These are phyloP conservation scores for Boletus vermiculosoides DNA, from an alignment of 768 basidiomycete species.

Conservation along the genomic window DNA sequence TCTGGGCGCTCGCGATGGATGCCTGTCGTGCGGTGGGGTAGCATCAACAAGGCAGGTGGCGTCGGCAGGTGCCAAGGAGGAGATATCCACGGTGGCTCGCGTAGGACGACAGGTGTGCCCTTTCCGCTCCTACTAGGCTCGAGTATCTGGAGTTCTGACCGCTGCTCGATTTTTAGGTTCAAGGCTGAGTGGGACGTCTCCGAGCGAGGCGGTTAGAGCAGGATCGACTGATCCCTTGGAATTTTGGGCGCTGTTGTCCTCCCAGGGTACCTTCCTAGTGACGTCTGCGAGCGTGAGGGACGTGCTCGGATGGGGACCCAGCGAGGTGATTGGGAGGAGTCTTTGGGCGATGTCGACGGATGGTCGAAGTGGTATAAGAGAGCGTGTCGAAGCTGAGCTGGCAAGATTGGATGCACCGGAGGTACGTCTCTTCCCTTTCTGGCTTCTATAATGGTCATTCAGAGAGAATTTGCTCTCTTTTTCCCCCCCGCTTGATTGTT, in stretches of 20 bases:
- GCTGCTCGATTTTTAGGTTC: slow-evolving; percentile 5
- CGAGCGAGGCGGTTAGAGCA: neutral
- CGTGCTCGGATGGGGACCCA: slow-evolving; percentile 61
- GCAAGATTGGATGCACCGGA: slow-evolving; percentile 18
- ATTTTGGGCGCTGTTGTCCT: slow-evolving; percentile 54
- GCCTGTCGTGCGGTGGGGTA: slow-evolving; percentile 60
- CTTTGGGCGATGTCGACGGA: slow-evolving; percentile 40
- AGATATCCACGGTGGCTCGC: neutral
- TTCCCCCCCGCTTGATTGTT: neutral
- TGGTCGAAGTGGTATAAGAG: slow-evolving; percentile 13
- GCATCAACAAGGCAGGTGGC: slow-evolving; percentile 50
- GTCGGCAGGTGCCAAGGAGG: neutral
- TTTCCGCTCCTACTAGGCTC: neutral
- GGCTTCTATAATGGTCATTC: neutral
- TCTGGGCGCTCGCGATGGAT: slow-evolving; percentile 73
- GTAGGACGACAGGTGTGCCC: slow-evolving; percentile 24
- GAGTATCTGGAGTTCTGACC: neutral
- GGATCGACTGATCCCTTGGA: slow-evolving; percentile 26
- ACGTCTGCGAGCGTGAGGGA: slow-evolving; percentile 52
- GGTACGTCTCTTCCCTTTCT: slow-evolving; percentile 11
- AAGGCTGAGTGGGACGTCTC: neutral
- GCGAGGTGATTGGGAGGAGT: slow-evolving; percentile 51
- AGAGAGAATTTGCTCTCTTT: neutral
- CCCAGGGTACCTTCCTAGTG: slow-evolving; percentile 48
- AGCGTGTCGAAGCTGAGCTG: slow-evolving; percentile 29